These are phyloP conservation scores for Astrothelium subdiscretum DNA, from an alignment of 495 filamentous ascomycete genomes.

Conservation along the genomic window DNA sequence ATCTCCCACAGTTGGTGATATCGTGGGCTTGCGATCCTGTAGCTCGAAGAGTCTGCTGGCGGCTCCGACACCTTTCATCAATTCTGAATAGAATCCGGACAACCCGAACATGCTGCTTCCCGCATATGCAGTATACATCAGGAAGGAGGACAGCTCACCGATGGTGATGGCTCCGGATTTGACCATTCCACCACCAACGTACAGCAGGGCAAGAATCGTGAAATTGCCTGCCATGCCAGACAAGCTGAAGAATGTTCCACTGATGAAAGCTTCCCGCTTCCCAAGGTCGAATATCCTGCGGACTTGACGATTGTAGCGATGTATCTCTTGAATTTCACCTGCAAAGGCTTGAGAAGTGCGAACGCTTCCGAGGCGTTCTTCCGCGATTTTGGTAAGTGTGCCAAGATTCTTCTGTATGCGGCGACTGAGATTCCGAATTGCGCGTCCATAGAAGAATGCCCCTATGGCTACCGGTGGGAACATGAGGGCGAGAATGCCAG, in stretches of 20 bases:
- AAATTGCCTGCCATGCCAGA: slow-evolving; percentile 88
- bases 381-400: slow-evolving; percentile 86
- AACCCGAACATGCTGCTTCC: slow-evolving; percentile 85
- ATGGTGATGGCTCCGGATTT: slow-evolving; percentile 73
- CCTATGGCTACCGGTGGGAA: slow-evolving; percentile 86
- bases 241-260: slow-evolving; percentile 80
- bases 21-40: slow-evolving; percentile 81
- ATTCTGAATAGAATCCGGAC: slow-evolving; percentile 90
- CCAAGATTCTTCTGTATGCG: slow-evolving; percentile 89
- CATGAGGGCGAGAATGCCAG: slow-evolving; percentile 70
- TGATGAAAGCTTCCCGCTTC: slow-evolving; percentile 71
- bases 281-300: slow-evolving; percentile 85
- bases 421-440: slow-evolving; percentile 75
- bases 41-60: slow-evolving; percentile 91
- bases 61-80: slow-evolving; percentile 97
- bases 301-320: slow-evolving; percentile 82
- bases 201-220: slow-evolving; percentile 85
- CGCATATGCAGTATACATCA: slow-evolving; percentile 96
- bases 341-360: slow-evolving; percentile 92
- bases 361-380: slow-evolving; percentile 90
- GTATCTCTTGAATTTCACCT: slow-evolving; percentile 80
- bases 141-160: slow-evolving; percentile 89
- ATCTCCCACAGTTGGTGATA: slow-evolving; percentile 67
- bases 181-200: slow-evolving; percentile 83
- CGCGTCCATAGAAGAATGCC: slow-evolving; percentile 80